phyloP scores from a whole-genome alignment of 768 basidiomycete species.

The Mrakia gelida region DNA sequence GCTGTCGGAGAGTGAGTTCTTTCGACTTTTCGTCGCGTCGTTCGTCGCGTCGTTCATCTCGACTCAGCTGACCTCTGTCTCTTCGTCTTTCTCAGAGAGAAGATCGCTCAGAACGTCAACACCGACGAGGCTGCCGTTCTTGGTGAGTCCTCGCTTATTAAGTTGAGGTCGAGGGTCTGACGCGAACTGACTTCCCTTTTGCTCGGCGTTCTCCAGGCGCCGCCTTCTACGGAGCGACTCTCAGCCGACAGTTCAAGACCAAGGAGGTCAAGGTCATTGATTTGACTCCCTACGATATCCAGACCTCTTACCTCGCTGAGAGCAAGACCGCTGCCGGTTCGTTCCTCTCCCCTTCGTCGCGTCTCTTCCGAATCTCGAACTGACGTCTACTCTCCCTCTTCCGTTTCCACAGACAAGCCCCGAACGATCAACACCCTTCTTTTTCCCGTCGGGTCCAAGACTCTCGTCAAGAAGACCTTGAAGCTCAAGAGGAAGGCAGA shows the following conservation, averaged over 20 bases:
- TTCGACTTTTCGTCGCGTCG: background rate
- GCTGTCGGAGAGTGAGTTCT: slow-evolving; percentile 69
- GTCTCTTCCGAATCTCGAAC: background rate
- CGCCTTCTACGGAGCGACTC: slow-evolving; percentile 81
- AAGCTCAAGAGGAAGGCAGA: slow-evolving; percentile 82
- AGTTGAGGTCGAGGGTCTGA: background rate
- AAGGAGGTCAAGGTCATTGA: slow-evolving; percentile 86
- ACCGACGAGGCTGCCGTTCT: slow-evolving; percentile 94
- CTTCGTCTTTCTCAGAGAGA: slow-evolving; percentile 52
- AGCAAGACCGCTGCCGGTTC: slow-evolving; percentile 44
- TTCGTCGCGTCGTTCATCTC: background rate
- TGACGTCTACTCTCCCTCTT: background rate
- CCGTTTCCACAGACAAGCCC: slow-evolving; percentile 45
- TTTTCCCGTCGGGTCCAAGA: slow-evolving; percentile 72
- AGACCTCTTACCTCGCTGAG: slow-evolving; percentile 56
- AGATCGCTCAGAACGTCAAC: slow-evolving; percentile 91
- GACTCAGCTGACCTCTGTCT: background rate
- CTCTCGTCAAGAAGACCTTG: slow-evolving; percentile 76
- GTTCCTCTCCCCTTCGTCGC: background rate
- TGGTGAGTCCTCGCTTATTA: slow-evolving; percentile 47
- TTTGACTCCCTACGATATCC: slow-evolving; percentile 65
- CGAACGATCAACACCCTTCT: slow-evolving; percentile 70
- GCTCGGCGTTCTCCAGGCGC: slow-evolving; percentile 46
- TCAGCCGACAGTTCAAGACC: slow-evolving; percentile 88
- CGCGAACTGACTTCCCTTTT: too few relatives aligned